Conservation (phyloP, 2,329 filamentous ascomycete genomes). For the Exophiala calicioides region DNA sequence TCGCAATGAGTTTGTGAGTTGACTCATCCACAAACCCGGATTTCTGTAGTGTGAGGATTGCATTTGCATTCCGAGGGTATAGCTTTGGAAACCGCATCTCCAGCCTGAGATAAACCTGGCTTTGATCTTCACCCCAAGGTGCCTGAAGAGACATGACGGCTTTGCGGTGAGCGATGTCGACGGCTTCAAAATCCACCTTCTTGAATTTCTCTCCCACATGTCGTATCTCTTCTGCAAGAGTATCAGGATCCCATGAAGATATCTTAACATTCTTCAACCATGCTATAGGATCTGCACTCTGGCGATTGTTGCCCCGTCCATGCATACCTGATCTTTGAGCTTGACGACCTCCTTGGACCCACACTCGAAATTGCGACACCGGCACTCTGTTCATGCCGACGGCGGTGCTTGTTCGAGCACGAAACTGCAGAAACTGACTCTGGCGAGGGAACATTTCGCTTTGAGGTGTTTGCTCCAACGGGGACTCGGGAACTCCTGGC, state of each 20-base stretch:
- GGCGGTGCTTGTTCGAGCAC: constrained; percentile 39
- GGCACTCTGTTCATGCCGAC: constrained; percentile 52
- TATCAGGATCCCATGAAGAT: constrained; percentile 54
- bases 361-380: constrained; percentile 49
- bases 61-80: constrained; percentile 55
- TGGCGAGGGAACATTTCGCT: constrained; percentile 30
- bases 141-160: constrained; percentile 60
- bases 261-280: constrained; percentile 69
- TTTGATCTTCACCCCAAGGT: constrained; percentile 58
- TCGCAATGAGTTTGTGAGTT: constrained; percentile 50
- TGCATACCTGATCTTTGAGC: constrained; percentile 52
- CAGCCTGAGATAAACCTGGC: constrained; percentile 57
- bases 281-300: constrained; percentile 59
- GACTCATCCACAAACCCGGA: constrained; percentile 58
- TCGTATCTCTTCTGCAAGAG: constrained; percentile 62
- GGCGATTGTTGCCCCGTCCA: constrained; percentile 48
- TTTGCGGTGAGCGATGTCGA: constrained; percentile 56
- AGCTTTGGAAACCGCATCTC: constrained; percentile 59
- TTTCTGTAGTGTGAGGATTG: constrained; percentile 58
- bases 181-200: constrained; percentile 61
- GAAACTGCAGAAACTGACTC: constrained; percentile 20
- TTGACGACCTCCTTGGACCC: constrained; percentile 48
- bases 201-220: constrained; percentile 62
- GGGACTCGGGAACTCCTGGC: constrained; percentile 56
- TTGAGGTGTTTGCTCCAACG: constrained; percentile 22